phyloP scores from a whole-genome alignment of 1,284 basidiomycete genomes.

The Xerocomus cyaneibrunnescens region DNA sequence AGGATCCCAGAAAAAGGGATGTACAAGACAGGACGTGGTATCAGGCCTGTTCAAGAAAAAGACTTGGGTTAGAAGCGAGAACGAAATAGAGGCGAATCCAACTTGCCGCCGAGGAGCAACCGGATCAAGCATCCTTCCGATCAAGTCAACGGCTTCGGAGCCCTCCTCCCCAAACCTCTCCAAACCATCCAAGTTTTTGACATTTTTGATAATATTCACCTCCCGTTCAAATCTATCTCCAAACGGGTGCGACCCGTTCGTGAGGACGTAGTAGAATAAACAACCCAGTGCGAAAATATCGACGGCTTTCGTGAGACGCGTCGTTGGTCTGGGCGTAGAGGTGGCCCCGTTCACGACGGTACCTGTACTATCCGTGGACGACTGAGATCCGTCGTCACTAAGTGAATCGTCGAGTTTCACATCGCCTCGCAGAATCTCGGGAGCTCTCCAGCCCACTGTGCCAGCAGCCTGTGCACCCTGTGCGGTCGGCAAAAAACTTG shows the following conservation, averaged over 20 bases:
- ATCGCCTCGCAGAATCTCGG: slow-evolving; percentile 88
- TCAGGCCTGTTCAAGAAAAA: slow-evolving; percentile 62
- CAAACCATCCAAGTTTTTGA: slow-evolving; percentile 67
- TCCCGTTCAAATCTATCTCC: slow-evolving; percentile 91
- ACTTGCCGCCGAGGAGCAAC: slow-evolving; percentile 72
- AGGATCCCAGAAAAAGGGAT: slow-evolving; percentile 97
- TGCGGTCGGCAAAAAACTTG: slow-evolving; percentile 82
- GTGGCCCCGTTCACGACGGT: slow-evolving; percentile 40
- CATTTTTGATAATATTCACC: slow-evolving; percentile 85
- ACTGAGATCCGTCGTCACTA: slow-evolving; percentile 64
- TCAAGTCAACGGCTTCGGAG: slow-evolving; percentile 79
- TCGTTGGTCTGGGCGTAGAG: slow-evolving; percentile 38
- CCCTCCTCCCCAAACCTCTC: slow-evolving; percentile 89
- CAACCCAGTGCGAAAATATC: slow-evolving; percentile 95
- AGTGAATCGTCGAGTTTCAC: slow-evolving; percentile 83
- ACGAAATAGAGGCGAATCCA: neutral
- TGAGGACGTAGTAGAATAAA: slow-evolving; percentile 89
- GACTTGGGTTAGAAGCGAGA: neutral
- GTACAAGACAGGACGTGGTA: slow-evolving; percentile 81
- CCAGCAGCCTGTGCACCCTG: slow-evolving; percentile 85
- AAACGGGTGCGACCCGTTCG: slow-evolving; percentile 86
- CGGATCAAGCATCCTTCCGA: slow-evolving; percentile 71
- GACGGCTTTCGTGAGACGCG: slow-evolving; percentile 85
- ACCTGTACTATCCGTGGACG: slow-evolving; percentile 60
- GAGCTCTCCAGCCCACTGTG: slow-evolving; percentile 92